Evolutionary conservation across 768 basidiomycete species (phyloP).

Genomic region (Pulveroboletus sp.): DNA sequence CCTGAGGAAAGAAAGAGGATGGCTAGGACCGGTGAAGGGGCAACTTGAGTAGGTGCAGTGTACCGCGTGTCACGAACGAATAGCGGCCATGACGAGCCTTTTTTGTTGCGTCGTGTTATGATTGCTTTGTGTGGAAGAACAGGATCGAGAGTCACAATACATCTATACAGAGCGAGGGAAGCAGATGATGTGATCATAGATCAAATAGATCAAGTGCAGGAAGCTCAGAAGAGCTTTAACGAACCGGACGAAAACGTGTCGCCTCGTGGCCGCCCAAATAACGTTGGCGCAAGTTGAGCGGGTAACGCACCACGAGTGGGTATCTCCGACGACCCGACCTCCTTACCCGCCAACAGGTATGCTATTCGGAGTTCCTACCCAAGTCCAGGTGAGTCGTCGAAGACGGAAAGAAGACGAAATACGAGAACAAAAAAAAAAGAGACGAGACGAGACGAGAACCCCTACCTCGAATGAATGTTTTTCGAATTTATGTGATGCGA

Average conservation of each 20-base stretch:
- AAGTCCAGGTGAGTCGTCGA: neutral
- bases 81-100: neutral
- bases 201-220: neutral
- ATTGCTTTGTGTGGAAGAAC: neutral
- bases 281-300: slow-evolving; percentile 17
- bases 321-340: slow-evolving; percentile 40
- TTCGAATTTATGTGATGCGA: slow-evolving; percentile 33
- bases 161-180: neutral
- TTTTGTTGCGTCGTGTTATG: neutral
- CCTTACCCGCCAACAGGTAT: slow-evolving; percentile 37
- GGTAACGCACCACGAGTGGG: slow-evolving; percentile 23
- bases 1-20: slow-evolving; percentile 24
- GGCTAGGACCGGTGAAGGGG: neutral
- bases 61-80: neutral
- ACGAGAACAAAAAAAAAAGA: too few species aligned
- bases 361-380: slow-evolving; percentile 51
- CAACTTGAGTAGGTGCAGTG: too few species aligned
- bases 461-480: slow-evolving; percentile 49
- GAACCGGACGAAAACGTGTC: slow-evolving; percentile 29
- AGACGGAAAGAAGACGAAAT: neutral
- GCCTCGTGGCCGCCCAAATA: slow-evolving; percentile 30
- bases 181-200: neutral
- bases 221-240: slow-evolving; percentile 13
- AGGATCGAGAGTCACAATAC: neutral
- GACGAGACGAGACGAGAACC: neutral